Evolutionary conservation across 352 stramenopile species (phyloP), one percentile per base, ranked within the genome.

Genomic region (Phytophthora brassicae): DNA sequence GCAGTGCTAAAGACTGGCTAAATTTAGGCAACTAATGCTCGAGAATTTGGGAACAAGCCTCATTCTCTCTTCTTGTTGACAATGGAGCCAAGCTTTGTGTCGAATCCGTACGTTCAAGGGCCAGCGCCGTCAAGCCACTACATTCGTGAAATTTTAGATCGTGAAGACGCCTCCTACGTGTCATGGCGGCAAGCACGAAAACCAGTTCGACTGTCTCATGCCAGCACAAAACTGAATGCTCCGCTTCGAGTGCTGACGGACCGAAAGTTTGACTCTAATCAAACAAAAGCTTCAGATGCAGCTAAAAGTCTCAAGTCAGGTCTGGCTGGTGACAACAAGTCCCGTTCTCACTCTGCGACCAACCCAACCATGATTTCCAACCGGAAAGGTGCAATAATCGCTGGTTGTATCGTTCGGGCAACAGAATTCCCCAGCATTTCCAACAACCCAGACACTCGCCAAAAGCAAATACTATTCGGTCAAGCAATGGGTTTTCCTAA

Each of bases 71-170:
- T 31, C 3, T n/a, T 45, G 7, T 8, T 45, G 17, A 24, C 22
- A 13, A 88, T 89, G 80, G 75, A 88, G 46, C 68, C 75, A 20
- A 73, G 71, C n/a, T 83, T 89, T 35, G 47, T 86, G 11, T 61
- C 61, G 23, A 86, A 74, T 35, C 79, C 82, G 11, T 89, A 86
- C 45, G 62, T 81, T 20, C 68, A 74, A 41, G 57, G 67, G 9
- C 61, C 42, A 1, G 66, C 77, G 1, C 66, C 69, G 4, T 60
- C 66, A 13, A 91, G 76, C 31, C 43, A 23, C 9, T 55, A 64
- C 28, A 86, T 91, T 49, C 78, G 77, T 7, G 65, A 72, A 20
- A 67, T 88, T 52, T 64, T 91, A 20, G 79, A 89, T 45, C 50
- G 68, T 16, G 60, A 85, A 35, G 78, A 91, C 20, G 70, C 52